These are phyloP conservation scores for Chenopodium album DNA, from an alignment of 148 eudicot species.

Conservation along the genomic window DNA sequence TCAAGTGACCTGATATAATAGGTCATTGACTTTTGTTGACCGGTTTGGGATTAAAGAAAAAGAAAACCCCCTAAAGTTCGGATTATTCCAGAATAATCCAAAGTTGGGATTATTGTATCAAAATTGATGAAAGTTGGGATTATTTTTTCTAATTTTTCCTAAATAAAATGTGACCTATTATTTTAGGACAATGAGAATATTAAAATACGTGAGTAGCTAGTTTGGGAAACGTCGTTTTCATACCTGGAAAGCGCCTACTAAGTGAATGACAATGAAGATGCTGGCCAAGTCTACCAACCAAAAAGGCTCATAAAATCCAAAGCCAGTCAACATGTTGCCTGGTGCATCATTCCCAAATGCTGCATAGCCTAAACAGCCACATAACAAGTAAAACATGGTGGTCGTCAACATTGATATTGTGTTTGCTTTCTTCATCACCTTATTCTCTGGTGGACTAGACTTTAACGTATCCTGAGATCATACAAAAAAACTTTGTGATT, in stretches of 20 bases:
- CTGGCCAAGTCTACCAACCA: slow-evolving; percentile 70
- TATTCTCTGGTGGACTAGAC: slow-evolving; percentile 60
- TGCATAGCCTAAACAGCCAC: slow-evolving; percentile 76
- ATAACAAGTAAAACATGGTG: slow-evolving; percentile 60
- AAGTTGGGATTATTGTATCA: too few relatives aligned
- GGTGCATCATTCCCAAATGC: slow-evolving; percentile 76
- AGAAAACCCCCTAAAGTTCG: too few relatives aligned
- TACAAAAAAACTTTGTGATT: too few relatives aligned
- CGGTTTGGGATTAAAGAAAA: too few relatives aligned
- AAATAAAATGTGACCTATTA: not conserved
- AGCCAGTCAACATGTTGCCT: slow-evolving; percentile 69
- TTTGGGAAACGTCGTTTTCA: not conserved
- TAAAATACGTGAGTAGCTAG: too few relatives aligned
- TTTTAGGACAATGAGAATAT: too few relatives aligned
- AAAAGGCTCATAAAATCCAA: slow-evolving; percentile 74
- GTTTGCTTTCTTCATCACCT: slow-evolving; percentile 74
- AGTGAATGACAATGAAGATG: slow-evolving; percentile 61
- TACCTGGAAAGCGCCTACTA: slow-evolving; percentile 71
- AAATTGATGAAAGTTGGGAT: too few relatives aligned
- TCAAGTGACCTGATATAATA: too few relatives aligned
- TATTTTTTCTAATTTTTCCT: too few relatives aligned
- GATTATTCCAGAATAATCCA: too few relatives aligned
- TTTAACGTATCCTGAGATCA: slow-evolving; percentile 53
- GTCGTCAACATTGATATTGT: slow-evolving; percentile 44
- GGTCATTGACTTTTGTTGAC: too few relatives aligned